These are phyloP conservation scores for Akanthomyces dipterigenus DNA, from an alignment of 2,329 filamentous ascomycete genomes.

Conservation along the genomic window DNA sequence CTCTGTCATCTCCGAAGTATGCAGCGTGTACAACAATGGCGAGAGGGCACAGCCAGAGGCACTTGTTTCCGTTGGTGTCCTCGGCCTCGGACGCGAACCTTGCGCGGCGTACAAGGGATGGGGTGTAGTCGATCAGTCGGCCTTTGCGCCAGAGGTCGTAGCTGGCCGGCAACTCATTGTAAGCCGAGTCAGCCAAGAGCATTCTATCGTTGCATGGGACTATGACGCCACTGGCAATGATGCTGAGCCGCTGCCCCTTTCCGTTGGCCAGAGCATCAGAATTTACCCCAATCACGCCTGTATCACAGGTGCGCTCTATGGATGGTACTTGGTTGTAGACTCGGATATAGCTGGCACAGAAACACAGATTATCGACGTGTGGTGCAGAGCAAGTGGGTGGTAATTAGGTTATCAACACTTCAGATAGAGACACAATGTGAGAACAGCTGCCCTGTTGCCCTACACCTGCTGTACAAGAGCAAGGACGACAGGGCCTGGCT, in stretches of 20 bases:
- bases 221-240: slow-evolving; percentile 17
- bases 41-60: slow-evolving; percentile 38
- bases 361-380: slow-evolving; percentile 46
- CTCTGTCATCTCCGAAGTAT: slow-evolving; percentile 53
- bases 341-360: slow-evolving; percentile 35
- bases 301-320: slow-evolving; percentile 52
- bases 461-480: slow-evolving; percentile 10
- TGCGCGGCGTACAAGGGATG: slow-evolving; percentile 54
- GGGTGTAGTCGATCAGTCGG: slow-evolving; percentile 45
- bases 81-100: slow-evolving; percentile 56
- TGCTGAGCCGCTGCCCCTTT: slow-evolving; percentile 29
- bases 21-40: slow-evolving; percentile 46
- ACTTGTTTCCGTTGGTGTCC: slow-evolving; percentile 48
- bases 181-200: slow-evolving; percentile 57
- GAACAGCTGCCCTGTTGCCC: slow-evolving; percentile 3
- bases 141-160: neutral
- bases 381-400: slow-evolving; percentile 51
- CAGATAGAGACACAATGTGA: neutral
- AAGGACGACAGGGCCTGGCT: slow-evolving; percentile 11
- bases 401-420: slow-evolving; percentile 8
- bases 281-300: slow-evolving; percentile 61
- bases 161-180: slow-evolving; percentile 40
- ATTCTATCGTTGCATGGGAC: slow-evolving; percentile 51
- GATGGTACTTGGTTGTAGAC: slow-evolving; percentile 50
- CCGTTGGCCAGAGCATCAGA: slow-evolving; percentile 34